Evolutionary conservation across 2,329 filamentous ascomycete species (phyloP), one percentile per base, ranked within the genome.

Genomic region (Leptosphaerulina australis): DNA sequence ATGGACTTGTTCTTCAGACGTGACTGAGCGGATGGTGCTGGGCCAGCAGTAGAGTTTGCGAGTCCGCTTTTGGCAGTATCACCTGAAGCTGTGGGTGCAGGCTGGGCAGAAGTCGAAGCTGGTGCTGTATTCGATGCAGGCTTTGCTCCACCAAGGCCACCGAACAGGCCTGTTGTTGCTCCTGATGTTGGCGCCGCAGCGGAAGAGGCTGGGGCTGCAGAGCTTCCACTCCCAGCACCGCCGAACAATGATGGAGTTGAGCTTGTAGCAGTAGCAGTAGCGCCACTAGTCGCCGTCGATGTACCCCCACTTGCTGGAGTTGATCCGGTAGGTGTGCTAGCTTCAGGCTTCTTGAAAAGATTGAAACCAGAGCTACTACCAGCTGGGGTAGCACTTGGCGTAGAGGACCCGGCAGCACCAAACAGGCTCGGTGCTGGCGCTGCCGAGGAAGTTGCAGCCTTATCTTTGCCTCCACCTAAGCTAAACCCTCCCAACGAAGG

Each of bases 1-100:
- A 99, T 97, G 0, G 93, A 96, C 77, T 96, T 97, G 75, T 97
- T 96, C 79, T 96, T 96, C 28, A 99, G 80, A 21, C 94, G 88
- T 3, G 93, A 94, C 65, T 95, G 85, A 2, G 80, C 76, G 49
- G 91, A 87, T 12, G 94, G 93, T 2, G 87, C 79, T 1, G 92
- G 91, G 0, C 92, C 92, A 25, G 84, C 80, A 3, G 90, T 96
- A 1, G 91, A 95, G 21, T 86, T 84, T 14, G 84, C 85, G 38
- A 93, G 76, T 21, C 70, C 79, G 18, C 47, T 56, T 44, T 67
- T 65, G 6, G 55, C 36, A 33, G 66, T 62, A 51, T 67, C 64
- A 15, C 51, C 59, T 11, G 59, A 35, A 29, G 60, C 44, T 33
- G 62, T 52, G 15, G 61, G 34, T 17, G 59, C 44, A 10, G 60